A percentile compares a stretch with the other conserved stretches of the same genome.
Evolutionary conservation across 352 stramenopile genomes (phyloP).

Genomic region (Pythium graminicola): DNA sequence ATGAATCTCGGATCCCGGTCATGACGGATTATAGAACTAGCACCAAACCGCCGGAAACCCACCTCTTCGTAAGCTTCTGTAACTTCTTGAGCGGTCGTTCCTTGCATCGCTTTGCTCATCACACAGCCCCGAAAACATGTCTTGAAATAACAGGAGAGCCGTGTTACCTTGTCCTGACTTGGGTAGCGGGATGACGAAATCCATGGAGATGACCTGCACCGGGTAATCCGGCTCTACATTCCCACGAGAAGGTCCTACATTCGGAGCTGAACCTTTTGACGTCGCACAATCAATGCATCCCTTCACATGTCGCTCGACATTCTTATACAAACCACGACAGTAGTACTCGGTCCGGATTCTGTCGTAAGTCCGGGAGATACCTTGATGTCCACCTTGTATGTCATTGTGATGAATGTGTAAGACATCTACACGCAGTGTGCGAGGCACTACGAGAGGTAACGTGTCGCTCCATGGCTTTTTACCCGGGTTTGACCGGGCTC

Average conservation of each 20-base stretch:
- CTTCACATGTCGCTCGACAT: slow-evolving; percentile 2
- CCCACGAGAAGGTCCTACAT: slow-evolving; percentile 5
- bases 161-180: slow-evolving; percentile 13
- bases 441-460: slow-evolving; percentile 8
- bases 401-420: slow-evolving; percentile 7
- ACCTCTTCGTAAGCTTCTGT: slow-evolving; percentile 15
- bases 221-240: slow-evolving; percentile 16
- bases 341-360: slow-evolving; percentile 6
- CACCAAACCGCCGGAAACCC: slow-evolving; percentile 20
- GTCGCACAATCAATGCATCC: slow-evolving; percentile 20
- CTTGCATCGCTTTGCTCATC: slow-evolving; percentile 16
- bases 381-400: slow-evolving; percentile 14
- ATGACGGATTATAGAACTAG: slow-evolving; percentile 11
- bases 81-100: slow-evolving; percentile 11
- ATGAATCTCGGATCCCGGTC: slow-evolving; percentile 20
- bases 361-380: slow-evolving; percentile 13
- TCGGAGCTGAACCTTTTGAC: slow-evolving; percentile 1
- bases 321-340: slow-evolving; percentile 16
- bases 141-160: slow-evolving; percentile 14
- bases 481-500: not conserved
- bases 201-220: slow-evolving; percentile 22
- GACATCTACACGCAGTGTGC: not conserved
- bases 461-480: slow-evolving; percentile 1
- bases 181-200: slow-evolving; percentile 19
- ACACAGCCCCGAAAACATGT: slow-evolving; percentile 17